Evolutionary conservation across 2,329 filamentous ascomycete genomes (phyloP), one percentile per base, ranked within the genome.

Genomic region (Paraphoma chrysanthemicola): DNA sequence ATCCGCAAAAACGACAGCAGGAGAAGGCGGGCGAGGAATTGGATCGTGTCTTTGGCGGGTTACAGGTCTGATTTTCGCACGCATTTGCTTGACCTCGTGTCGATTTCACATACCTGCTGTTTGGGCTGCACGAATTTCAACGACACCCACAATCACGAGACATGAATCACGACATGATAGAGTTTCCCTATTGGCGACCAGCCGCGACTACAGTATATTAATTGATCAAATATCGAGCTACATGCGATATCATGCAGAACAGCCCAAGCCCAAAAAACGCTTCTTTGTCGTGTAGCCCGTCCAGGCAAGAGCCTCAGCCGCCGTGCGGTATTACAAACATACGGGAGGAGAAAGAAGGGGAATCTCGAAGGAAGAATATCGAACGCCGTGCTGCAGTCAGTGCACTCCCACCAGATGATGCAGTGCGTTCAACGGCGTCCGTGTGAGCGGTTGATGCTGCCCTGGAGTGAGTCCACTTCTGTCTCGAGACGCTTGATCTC

Each of bases 401-500:
- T 36, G 33, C 33, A 14, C 33, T 36, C 33, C 33, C 33, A 36
- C 33, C 14, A 10, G 33, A 14, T 36, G 33, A 50, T 53, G 59
- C 46, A 14, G 43, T 28, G 42, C 36, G 14, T 43, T 78, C 93
- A 97, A 80, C 93, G 93, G 80, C 93, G 92, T 72, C 93, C 93
- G 78, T 95, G 91, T 83, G 91, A 96, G 83, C 93, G 91, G 76
- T 92, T 91, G 75, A 92, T 88, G 76, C 86, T 92, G 78, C 92
- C 92, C 67, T 98, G 94, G 88, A 98, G 91, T 69, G 87, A 82
- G 81, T 99, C 95, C 75, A 99, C 90, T 77, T 99, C 95, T 68
- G 86, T 84, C 83, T 99, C 95, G 70, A 96, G 85, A 78, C 90
- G 87, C 86, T 95, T 95, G 86, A 95, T 96, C 54, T 82, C 78